A percentile compares a stretch with the other conserved stretches of the same genome.
Conservation (phyloP, 2,329 filamentous ascomycete genomes). For the Pseudopyricularia cyperi region DNA sequence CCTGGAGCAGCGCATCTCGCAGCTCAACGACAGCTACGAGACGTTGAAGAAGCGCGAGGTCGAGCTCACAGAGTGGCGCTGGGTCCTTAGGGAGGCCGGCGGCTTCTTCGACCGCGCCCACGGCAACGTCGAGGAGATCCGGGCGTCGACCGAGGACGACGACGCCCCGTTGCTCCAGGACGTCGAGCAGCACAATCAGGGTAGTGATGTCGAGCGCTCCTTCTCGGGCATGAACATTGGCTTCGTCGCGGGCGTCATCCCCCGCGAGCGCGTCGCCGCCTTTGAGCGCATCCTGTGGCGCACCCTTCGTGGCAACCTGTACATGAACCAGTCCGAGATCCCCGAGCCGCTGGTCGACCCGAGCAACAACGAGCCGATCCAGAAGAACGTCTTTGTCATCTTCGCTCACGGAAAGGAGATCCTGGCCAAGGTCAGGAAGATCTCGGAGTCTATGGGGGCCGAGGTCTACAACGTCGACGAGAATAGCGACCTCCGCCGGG, state of each 20-base stretch:
- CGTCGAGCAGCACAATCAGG: conserved; percentile 66
- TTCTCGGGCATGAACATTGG: conserved; percentile 99
- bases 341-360: conserved; percentile 86
- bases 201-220: conserved; percentile 62
- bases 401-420: conserved; percentile 98
- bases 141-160: conserved; percentile 77
- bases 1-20: conserved; percentile 80
- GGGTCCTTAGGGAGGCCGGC: conserved; percentile 90
- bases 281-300: conserved; percentile 98
- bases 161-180: conserved; percentile 90
- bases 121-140: conserved; percentile 92
- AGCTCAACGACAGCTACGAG: conserved; percentile 96
- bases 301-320: conserved; percentile 90
- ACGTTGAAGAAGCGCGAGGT: conserved; percentile 96
- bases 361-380: conserved; percentile 76
- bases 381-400: conserved; percentile 99
- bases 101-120: conserved; percentile 96
- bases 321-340: conserved; percentile 99
- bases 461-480: conserved; percentile 96
- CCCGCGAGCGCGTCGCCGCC: conserved; percentile 79
- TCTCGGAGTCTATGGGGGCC: conserved; percentile 92
- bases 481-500: conserved; percentile 85
- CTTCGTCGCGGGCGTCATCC: conserved; percentile 92
- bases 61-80: conserved; percentile 95
- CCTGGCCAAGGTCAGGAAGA: conserved; percentile 96